Evolutionary conservation across 2,329 filamentous ascomycete genomes (phyloP).

Genomic region (Cytospora piceicola): DNA sequence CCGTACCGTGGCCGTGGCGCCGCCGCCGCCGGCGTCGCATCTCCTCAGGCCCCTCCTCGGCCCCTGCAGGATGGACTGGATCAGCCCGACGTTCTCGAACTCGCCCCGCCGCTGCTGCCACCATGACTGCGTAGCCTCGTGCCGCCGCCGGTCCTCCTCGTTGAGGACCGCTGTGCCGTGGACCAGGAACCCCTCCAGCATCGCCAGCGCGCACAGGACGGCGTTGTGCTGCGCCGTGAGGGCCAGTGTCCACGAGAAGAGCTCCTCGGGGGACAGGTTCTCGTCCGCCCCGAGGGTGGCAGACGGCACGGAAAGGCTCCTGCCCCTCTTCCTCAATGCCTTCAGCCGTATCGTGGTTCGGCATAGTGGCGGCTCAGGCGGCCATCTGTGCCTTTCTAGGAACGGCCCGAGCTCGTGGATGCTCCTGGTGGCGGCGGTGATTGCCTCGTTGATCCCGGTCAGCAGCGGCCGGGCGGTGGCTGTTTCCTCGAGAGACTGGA

Average conservation of each 20-base stretch:
- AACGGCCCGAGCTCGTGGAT: constrained; percentile 29
- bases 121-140: constrained; percentile 24
- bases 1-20: not conserved
- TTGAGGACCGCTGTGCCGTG: constrained; percentile 21
- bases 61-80: constrained; percentile 24
- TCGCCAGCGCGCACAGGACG: constrained; percentile 22
- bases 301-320: constrained; percentile 8
- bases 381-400: constrained; percentile 27
- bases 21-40: not conserved
- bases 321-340: constrained; percentile 16
- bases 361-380: constrained; percentile 5
- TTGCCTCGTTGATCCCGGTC: constrained; percentile 25
- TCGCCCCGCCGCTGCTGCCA: constrained; percentile 27
- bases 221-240: constrained; percentile 27
- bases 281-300: not conserved
- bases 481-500: constrained; percentile 16
- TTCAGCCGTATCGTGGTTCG: constrained; percentile 12
- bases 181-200: constrained; percentile 23
- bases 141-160: constrained; percentile 25
- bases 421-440: constrained; percentile 26
- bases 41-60: constrained; percentile 7
- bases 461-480: constrained; percentile 15
- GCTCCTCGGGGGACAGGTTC: constrained; percentile 17
- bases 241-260: constrained; percentile 29
- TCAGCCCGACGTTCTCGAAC: constrained; percentile 29